Evolutionary conservation across 768 basidiomycete genomes (phyloP).

Genomic region (Boletus insuetus): DNA sequence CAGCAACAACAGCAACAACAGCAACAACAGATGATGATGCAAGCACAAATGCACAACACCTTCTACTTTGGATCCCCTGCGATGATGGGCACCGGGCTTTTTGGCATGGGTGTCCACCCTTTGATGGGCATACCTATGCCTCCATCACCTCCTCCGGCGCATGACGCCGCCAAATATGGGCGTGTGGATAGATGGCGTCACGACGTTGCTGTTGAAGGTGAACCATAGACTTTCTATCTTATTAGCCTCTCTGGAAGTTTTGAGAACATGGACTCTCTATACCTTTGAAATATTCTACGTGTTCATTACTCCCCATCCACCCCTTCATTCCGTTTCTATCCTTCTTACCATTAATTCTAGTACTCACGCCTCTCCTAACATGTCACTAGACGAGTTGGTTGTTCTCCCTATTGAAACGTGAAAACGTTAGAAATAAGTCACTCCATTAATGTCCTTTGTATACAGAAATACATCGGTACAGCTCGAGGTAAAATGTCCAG

Average conservation of each 20-base stretch:
- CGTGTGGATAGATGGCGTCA: conserved; percentile 80
- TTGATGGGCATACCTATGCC: conserved; percentile 38
- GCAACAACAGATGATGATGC: conserved; percentile 70
- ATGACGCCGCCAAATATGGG: conserved; percentile 64
- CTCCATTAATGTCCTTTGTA: conserved; percentile 34
- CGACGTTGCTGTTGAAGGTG: conserved; percentile 73
- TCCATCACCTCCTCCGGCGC: conserved; percentile 59
- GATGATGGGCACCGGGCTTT: conserved; percentile 71
- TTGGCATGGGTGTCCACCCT: conserved; percentile 49
- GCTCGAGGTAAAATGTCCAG: conserved; percentile 30
- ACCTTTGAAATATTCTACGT: conserved; percentile 5
- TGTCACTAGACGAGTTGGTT: not conserved
- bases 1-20: conserved; percentile 45
- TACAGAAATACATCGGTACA: conserved; percentile 36
- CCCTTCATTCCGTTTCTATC: not conserved
- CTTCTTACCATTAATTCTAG: not conserved
- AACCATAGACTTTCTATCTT: conserved; percentile 27
- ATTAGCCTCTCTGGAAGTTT: conserved; percentile 7
- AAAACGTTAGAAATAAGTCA: conserved; percentile 33
- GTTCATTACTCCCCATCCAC: not conserved
- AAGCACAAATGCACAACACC: conserved; percentile 70
- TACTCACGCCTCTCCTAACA: conserved; percentile 1
- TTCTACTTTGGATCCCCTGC: conserved; percentile 69
- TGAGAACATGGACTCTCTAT: conserved; percentile 7
- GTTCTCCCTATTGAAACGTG: not conserved